Evolutionary conservation across 139 green algal species (phyloP).

Genomic region (Micromonas pusilla): DNA sequence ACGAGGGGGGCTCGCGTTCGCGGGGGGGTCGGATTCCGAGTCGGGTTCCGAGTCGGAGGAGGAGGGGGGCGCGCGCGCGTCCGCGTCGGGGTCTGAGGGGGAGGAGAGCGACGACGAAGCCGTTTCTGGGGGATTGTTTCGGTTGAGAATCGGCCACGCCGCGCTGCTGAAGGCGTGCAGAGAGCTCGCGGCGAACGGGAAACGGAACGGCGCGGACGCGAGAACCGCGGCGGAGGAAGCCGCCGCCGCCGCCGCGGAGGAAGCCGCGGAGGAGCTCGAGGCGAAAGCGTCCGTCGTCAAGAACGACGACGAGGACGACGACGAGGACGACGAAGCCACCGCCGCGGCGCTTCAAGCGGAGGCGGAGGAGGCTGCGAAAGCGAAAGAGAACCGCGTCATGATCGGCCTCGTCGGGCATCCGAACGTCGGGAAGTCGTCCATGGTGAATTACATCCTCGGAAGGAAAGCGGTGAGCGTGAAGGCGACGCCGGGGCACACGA

Average conservation of each 20-base stretch:
- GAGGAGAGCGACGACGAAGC: too few species aligned
- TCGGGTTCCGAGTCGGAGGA: too few species aligned
- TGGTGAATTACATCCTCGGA: constrained; percentile 91
- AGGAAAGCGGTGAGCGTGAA: constrained; percentile 91
- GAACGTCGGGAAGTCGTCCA: constrained; percentile 92
- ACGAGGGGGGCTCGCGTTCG: background rate
- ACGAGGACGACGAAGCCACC: background rate
- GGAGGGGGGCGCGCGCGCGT: too few species aligned
- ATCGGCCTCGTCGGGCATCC: constrained; percentile 80
- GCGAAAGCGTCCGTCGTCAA: background rate
- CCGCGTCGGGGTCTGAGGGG: too few species aligned
- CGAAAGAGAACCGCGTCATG: constrained; percentile 20
- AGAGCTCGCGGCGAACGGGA: background rate
- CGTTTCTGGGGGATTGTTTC: too few species aligned
- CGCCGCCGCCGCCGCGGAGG: background rate
- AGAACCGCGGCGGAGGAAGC: background rate
- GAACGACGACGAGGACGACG: constrained; percentile 20
- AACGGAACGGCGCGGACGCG: constrained; percentile 8
- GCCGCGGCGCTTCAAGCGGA: background rate
- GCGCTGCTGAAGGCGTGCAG: background rate
- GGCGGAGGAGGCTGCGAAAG: constrained; percentile 20
- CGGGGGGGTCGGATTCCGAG: too few species aligned
- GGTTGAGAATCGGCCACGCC: background rate
- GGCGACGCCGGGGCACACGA: constrained; percentile 94
- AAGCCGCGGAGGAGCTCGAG: background rate